phyloP scores from a whole-genome alignment of 179 eudicot species.

The Patellifolia procumbens region DNA sequence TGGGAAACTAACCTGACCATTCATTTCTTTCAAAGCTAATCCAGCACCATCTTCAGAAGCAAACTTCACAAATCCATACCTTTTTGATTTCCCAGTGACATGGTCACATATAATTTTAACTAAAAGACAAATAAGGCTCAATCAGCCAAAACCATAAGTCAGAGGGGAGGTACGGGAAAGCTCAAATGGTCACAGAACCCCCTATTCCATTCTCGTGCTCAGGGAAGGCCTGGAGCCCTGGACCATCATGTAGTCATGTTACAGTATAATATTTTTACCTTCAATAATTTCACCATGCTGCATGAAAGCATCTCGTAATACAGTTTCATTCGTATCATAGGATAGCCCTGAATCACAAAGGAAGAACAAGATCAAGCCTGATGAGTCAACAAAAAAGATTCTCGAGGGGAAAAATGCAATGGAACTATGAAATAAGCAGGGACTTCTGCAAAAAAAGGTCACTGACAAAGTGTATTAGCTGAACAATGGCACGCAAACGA shows the following conservation, averaged over 20 bases:
- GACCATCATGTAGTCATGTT: no score
- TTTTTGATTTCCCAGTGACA: constrained; percentile 64
- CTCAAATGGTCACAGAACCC: no score
- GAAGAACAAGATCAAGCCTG: not conserved
- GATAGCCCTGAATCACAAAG: constrained; percentile 57
- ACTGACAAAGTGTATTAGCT: not conserved
- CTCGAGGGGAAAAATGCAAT: not conserved
- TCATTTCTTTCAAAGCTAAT: constrained; percentile 59
- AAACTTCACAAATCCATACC: constrained; percentile 72
- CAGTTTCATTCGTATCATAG: constrained; percentile 67
- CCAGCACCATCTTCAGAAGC: constrained; percentile 50
- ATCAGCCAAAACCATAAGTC: not conserved
- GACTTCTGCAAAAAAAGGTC: not conserved
- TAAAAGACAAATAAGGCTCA: constrained; percentile 19
- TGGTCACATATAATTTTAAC: constrained; percentile 71
- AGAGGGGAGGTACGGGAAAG: not conserved
- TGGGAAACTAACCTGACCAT: constrained; percentile 50
- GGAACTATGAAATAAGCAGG: not conserved
- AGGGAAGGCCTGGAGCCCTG: no score
- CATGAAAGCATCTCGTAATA: constrained; percentile 56
- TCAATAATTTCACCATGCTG: constrained; percentile 62
- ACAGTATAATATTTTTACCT: no score
- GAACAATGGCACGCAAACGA: not conserved
- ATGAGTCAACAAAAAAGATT: not conserved
- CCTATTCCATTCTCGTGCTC: no score